Conservation (phyloP, 83 land plant species). For the Larix sibirica region DNA sequence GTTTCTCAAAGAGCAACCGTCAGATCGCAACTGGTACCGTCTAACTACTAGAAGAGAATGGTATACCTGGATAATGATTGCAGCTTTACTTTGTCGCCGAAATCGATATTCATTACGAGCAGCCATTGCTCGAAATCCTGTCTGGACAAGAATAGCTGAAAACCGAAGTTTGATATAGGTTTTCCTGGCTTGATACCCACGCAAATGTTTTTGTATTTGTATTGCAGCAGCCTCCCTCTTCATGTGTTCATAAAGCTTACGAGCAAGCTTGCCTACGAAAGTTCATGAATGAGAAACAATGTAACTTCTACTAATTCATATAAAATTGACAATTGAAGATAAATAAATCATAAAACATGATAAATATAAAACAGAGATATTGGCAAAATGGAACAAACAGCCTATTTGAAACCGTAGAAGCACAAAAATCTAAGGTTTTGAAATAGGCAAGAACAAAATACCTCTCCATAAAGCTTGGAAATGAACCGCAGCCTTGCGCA, state of each 20-base stretch:
- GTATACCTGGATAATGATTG: slow-evolving; percentile 61
- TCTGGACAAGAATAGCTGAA: slow-evolving; percentile 61
- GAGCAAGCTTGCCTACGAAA: slow-evolving; percentile 51
- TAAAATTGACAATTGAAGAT: not conserved
- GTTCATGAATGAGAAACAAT: not conserved
- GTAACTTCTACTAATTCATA: not conserved
- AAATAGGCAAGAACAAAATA: slow-evolving; percentile 16
- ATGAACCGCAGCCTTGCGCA: slow-evolving; percentile 59
- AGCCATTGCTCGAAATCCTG: slow-evolving; percentile 72
- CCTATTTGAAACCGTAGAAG: not conserved
- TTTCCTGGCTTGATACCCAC: slow-evolving; percentile 36
- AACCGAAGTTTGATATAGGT: slow-evolving; percentile 27
- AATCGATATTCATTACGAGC: slow-evolving; percentile 57
- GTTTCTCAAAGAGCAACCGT: not conserved
- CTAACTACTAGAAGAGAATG: not conserved
- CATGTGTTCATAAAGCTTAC: slow-evolving; percentile 59
- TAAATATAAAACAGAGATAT: not conserved
- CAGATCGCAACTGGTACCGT: not conserved
- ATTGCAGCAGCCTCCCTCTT: slow-evolving; percentile 69
- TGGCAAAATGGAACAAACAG: not conserved
- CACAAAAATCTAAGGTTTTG: not conserved
- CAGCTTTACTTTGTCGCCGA: slow-evolving; percentile 50
- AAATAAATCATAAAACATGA: not conserved
- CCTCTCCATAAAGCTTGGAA: slow-evolving; percentile 89
- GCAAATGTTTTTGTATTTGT: slow-evolving; percentile 61